phyloP scores from a whole-genome alignment of 148 eudicot species.

The Heliosperma pusillum region DNA sequence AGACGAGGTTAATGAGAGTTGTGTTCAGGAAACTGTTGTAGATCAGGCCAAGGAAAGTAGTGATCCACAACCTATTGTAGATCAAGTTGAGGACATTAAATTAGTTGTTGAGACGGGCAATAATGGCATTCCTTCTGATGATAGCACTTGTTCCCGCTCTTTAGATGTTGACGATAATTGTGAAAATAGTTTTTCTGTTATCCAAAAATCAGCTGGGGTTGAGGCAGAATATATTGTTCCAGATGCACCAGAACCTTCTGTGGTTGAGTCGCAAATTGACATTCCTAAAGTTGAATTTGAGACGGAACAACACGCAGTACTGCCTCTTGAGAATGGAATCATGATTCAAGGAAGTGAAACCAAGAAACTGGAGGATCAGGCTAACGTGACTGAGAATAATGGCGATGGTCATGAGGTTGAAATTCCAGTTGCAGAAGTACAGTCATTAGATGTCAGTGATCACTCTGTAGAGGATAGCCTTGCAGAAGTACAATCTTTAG shows the following conservation, averaged over 20 bases:
- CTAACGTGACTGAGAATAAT: constrained; percentile 19
- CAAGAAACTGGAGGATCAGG: neutral
- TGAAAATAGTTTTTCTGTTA: constrained; percentile 5
- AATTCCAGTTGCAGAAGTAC: constrained; percentile 1
- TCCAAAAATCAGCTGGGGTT: neutral
- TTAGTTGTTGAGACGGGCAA: constrained; percentile 20
- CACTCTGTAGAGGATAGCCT: neutral
- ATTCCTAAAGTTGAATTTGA: neutral
- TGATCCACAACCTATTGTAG: neutral
- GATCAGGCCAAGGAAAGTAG: neutral
- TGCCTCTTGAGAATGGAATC: constrained; percentile 13
- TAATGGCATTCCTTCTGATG: constrained; percentile 2
- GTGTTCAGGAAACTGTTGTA: neutral
- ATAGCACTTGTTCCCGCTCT: constrained; percentile 7
- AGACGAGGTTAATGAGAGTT: neutral
- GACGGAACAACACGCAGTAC: constrained; percentile 6
- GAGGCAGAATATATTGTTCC: constrained; percentile 19
- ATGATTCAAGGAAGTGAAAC: constrained; percentile 7
- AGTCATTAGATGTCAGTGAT: constrained; percentile 9
- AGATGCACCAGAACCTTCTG: constrained; percentile 8
- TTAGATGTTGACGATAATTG: constrained; percentile 30
- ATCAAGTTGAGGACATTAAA: constrained; percentile 13
- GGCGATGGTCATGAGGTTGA: constrained; percentile 9
- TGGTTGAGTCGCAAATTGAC: constrained; percentile 15
- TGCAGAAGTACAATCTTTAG: constrained; percentile 14